Evolutionary conservation across 2,329 filamentous ascomycete species (phyloP).

Genomic region (Colletotrichum filicis): DNA sequence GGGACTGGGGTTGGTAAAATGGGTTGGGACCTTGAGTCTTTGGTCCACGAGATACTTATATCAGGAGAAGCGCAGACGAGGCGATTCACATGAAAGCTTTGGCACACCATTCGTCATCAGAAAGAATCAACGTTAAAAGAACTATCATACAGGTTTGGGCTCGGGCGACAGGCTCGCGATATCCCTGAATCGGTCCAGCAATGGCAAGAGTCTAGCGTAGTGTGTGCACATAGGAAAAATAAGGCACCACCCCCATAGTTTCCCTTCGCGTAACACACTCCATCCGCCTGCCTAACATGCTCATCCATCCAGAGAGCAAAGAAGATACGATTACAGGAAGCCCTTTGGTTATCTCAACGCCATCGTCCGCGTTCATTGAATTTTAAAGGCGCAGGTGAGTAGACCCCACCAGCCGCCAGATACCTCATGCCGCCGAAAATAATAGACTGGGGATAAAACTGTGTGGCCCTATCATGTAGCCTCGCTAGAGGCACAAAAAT

Average conservation of each 20-base stretch:
- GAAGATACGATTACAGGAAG: conserved; percentile 37
- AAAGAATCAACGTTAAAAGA: conserved; percentile 25
- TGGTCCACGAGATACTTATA: no score
- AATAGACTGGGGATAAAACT: conserved; percentile 1
- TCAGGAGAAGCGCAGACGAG: no score
- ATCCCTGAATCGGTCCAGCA: conserved; percentile 22
- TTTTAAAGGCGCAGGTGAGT: conserved; percentile 8
- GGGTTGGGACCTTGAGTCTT: no score
- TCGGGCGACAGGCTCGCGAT: conserved; percentile 21
- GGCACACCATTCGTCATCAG: not conserved
- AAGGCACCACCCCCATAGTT: conserved; percentile 24
- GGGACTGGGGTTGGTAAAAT: no score
- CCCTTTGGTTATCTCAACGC: conserved; percentile 34
- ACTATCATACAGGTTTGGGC: conserved; percentile 34
- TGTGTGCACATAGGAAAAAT: conserved; percentile 25
- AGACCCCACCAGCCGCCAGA: not conserved
- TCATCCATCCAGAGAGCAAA: conserved; percentile 34
- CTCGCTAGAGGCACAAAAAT: conserved; percentile 5
- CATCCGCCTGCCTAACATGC: conserved; percentile 27
- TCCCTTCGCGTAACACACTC: conserved; percentile 21
- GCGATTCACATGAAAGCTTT: not conserved
- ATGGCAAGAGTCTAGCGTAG: conserved; percentile 27
- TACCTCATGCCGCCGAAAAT: conserved; percentile 3
- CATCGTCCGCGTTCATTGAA: conserved; percentile 33
- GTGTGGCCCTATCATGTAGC: not conserved